Base-by-base conservation (phyloP, 768 basidiomycete genomes). In the Leccinum boreale region DNA sequence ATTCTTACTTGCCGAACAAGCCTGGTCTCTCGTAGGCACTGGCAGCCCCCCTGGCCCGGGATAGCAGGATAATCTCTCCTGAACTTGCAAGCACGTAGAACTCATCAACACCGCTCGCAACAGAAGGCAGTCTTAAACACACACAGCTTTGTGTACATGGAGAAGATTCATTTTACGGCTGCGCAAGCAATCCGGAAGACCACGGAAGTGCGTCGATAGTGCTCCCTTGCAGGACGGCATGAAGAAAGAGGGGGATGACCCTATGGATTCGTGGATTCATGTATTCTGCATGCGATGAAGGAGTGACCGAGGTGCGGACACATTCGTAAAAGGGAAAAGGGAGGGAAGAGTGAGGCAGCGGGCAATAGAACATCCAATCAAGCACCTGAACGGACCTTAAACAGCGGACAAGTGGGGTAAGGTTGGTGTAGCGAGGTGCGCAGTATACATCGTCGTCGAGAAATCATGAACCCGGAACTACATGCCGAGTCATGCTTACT, bases 81-180 rank as follows among this genome's bases (percentile, higher is more conserved):
- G 29, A n/a, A 10, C 49, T 19, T 29, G 17, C 29, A 17, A 50
- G 15, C 46, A 28, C 5, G 15, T 31, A 21, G 55, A 17, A 48
- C 44, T 11, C 54, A 49, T 47, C 24, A 51, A 50, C 17, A 46
- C 35, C 39, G 36, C 33, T 55, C 24, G 46, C 35, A 42, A 14
- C 33, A 48, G 44, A 55, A 58, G 49, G 24, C 36, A 56, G 56
- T 45, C 58, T 58, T 35, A 60, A 58, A 57, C 42, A 55, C n/a
- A 50, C 59, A 65, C 61, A 55, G 59, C 33, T 57, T 58, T 60
- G 45, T 1, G 31, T 55, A 57, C 47, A 52, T 23, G 55, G 48
- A 57, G 61, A 61, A 68, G 66, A 59, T 66, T 58, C 68, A 70
- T 67, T 57, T 64, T 31, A 52, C 6, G 47, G 59, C 68, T 68